Evolutionary conservation across 2,329 filamentous ascomycete genomes (phyloP).

Genomic region (Raffaelea albimanens): DNA sequence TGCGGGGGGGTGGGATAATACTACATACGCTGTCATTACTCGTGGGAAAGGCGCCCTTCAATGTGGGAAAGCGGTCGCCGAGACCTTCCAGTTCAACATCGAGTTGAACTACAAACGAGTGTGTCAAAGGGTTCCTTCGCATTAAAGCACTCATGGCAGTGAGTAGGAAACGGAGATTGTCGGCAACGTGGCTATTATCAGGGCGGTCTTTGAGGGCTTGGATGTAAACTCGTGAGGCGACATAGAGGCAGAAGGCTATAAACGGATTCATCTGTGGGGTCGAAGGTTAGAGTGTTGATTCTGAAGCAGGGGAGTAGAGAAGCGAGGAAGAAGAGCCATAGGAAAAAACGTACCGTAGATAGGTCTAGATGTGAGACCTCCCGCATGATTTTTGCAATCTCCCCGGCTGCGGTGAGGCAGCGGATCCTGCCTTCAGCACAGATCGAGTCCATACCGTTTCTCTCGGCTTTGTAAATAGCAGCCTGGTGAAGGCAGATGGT

Average conservation of each 20-base stretch:
- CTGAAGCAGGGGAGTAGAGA: background rate
- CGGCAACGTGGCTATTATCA: conserved; percentile 66
- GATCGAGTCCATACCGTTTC: conserved; percentile 69
- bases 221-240: conserved; percentile 89
- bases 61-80: conserved; percentile 49
- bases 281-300: too few relatives aligned
- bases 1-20: background rate
- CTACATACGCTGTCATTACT: conserved; percentile 40
- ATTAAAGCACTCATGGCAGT: conserved; percentile 86
- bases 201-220: conserved; percentile 94
- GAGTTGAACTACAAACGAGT: conserved; percentile 88
- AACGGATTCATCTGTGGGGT: conserved; percentile 77
- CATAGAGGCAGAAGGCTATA: conserved; percentile 89
- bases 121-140: conserved; percentile 78
- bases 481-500: conserved; percentile 97
- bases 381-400: conserved; percentile 91
- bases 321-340: background rate
- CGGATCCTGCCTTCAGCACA: conserved; percentile 84
- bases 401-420: conserved; percentile 86
- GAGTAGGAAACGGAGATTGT: conserved; percentile 83
- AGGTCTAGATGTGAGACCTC: conserved; percentile 88
- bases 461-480: conserved; percentile 94
- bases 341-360: conserved; percentile 54
- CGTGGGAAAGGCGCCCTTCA: conserved; percentile 45
- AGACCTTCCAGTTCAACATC: conserved; percentile 82